Evolutionary conservation across 2,329 filamentous ascomycete genomes (phyloP), one percentile per base, ranked within the genome.

Genomic region (Microsporum audouinii): DNA sequence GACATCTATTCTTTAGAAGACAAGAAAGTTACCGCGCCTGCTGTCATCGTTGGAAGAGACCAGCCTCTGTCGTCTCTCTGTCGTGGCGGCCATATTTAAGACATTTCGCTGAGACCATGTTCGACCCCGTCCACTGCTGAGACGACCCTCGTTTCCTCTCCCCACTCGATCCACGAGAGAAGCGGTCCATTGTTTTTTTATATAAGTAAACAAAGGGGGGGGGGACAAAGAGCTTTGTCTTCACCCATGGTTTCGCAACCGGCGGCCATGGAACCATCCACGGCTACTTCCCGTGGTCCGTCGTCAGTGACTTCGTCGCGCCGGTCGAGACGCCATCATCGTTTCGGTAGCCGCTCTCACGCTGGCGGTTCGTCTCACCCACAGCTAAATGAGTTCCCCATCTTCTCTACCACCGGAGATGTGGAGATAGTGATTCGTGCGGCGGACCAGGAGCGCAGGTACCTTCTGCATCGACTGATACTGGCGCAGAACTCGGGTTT

Each of bases 401-500:
- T 95, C 70, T 97, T 96, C 75, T 86, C 85, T 57, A 87, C 91
- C 68, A 92, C 88, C 41, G 92, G 92, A 70, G 91, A 97, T 74
- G 90, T 96, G 69, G 92, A 97, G 75, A 91, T 97, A 64, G 71
- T 92, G 60, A 83, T 96, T 68, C 82, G 81, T 70, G 81, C 84
- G 12, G 82, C 87, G 59, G 66, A 55, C n/a, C 84, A 85, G 70
- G 88, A 94, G 74, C 88, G 89, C 71, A 82, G 88, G 63, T 97
- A 96, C 72, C 80, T 96, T 55, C 80, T 97, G 61, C 92, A 97
- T 76, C 82, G 86, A 63, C 82, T 96, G 69, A 96, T 92, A 45
- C 78, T 97, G 66, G 86, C 88, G 36, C 88, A 95, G 74, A 95
- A 88, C 70, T 96, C 91, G 4, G 91, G 90, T 14, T 96, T 96